These are phyloP conservation scores for Pseudogymnoascus sp. DNA, from an alignment of 2,329 filamentous ascomycete genomes.

Conservation along the genomic window DNA sequence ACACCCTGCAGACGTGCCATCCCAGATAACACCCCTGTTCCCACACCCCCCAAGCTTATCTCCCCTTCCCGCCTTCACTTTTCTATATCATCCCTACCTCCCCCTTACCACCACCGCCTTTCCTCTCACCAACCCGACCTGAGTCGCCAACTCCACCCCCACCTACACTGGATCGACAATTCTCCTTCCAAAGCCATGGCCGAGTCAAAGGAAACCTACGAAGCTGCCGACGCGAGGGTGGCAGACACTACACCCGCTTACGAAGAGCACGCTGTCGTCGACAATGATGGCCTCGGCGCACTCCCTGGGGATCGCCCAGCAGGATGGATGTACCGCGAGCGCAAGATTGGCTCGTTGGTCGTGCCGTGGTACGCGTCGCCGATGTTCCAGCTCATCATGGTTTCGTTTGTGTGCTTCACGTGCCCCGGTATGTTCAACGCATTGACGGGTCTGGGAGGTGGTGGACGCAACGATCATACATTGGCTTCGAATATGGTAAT, in stretches of 20 bases:
- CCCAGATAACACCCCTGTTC: slow-evolving; percentile 13
- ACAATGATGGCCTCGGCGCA: not conserved
- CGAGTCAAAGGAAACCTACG: slow-evolving; percentile 14
- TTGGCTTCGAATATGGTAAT: slow-evolving; percentile 41
- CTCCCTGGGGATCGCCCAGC: slow-evolving; percentile 30
- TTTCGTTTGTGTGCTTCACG: slow-evolving; percentile 61
- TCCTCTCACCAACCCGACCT: not conserved
- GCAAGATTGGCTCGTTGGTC: slow-evolving; percentile 44
- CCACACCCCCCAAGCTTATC: slow-evolving; percentile 4
- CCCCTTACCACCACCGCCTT: not conserved
- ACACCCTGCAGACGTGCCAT: slow-evolving; percentile 5
- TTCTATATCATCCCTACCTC: slow-evolving; percentile 6
- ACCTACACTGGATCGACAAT: not conserved
- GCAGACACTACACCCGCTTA: slow-evolving; percentile 24
- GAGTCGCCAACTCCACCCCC: not conserved
- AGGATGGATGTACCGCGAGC: slow-evolving; percentile 61
- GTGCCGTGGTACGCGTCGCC: slow-evolving; percentile 66
- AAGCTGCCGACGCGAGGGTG: slow-evolving; percentile 29
- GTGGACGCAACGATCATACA: slow-evolving; percentile 44
- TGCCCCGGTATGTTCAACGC: slow-evolving; percentile 69
- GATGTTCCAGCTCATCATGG: slow-evolving; percentile 61
- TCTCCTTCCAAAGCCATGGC: not conserved
- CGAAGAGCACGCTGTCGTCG: slow-evolving; percentile 21
- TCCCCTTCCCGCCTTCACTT: not conserved
- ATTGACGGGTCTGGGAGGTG: slow-evolving; percentile 55